Conservation (phyloP, 1,284 basidiomycete species). For the Boletus calvinii region DNA sequence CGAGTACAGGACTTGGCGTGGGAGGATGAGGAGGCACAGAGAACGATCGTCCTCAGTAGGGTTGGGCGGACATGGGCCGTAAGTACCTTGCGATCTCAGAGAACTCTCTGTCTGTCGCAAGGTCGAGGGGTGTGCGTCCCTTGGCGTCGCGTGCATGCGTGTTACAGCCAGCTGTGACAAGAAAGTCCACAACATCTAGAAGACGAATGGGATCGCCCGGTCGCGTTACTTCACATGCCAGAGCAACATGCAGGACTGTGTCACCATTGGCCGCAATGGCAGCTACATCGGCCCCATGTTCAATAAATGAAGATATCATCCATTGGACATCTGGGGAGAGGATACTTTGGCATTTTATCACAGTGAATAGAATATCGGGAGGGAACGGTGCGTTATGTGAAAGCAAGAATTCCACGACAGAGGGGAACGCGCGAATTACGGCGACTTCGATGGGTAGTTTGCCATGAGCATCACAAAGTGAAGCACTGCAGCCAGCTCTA, state of each 20-base stretch:
- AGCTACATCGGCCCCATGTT: not conserved
- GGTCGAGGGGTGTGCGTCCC: not conserved
- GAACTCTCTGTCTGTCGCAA: not conserved
- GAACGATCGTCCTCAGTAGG: no score
- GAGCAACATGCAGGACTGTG: not conserved
- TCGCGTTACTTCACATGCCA: not conserved
- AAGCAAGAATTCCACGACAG: conserved; percentile 1
- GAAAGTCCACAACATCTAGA: not conserved
- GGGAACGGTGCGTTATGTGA: not conserved
- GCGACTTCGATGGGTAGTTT: not conserved
- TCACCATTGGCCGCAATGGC: not conserved
- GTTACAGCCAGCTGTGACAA: conserved; percentile 1
- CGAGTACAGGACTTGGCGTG: no score
- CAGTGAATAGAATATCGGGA: not conserved
- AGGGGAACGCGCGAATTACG: no score
- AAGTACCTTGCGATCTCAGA: no score
- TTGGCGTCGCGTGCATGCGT: not conserved
- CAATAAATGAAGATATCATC: not conserved
- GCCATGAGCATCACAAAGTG: not conserved
- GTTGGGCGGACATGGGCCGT: no score
- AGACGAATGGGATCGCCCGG: not conserved
- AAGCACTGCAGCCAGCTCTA: not conserved
- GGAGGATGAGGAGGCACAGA: no score
- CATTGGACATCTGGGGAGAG: rapidly evolving
- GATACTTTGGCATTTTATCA: rapidly evolving